Evolutionary conservation across 768 basidiomycete genomes (phyloP).

Genomic region (Cystobasidium tubakii): DNA sequence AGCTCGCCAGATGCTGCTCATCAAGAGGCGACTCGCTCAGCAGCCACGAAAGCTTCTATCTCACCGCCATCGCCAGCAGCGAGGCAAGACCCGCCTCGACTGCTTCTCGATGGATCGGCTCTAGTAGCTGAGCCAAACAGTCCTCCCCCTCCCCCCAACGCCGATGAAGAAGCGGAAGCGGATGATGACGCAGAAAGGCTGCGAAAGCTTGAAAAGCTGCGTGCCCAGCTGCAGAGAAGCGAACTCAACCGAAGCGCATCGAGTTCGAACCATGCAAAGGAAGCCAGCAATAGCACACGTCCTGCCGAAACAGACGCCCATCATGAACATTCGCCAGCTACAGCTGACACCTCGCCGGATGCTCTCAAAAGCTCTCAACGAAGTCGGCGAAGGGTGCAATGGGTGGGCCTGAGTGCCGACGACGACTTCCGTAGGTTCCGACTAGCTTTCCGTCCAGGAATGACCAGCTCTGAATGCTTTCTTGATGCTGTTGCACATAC

Average conservation of each 20-base stretch:
- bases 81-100: neutral
- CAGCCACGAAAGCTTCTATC: too few species aligned
- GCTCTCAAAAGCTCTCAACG: neutral
- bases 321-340: neutral
- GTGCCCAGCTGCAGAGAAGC: neutral
- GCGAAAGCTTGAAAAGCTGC: neutral
- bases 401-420: slow-evolving; percentile 25
- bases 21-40: neutral
- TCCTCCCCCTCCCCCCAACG: too few species aligned
- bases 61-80: neutral
- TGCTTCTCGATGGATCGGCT: neutral
- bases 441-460: too few species aligned
- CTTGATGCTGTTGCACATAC: neutral
- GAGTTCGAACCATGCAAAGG: neutral
- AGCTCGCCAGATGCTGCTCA: neutral
- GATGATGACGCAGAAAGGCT: neutral
- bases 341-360: neutral
- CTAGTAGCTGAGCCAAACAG: neutral
- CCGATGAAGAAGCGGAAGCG: neutral
- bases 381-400: slow-evolving; percentile 12
- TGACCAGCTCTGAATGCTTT: neutral
- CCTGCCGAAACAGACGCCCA: neutral
- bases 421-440: slow-evolving; percentile 21
- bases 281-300: neutral
- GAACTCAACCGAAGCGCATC: neutral